These are phyloP conservation scores for Leccinum fallax DNA, from an alignment of 1,284 basidiomycete species.

Conservation along the genomic window DNA sequence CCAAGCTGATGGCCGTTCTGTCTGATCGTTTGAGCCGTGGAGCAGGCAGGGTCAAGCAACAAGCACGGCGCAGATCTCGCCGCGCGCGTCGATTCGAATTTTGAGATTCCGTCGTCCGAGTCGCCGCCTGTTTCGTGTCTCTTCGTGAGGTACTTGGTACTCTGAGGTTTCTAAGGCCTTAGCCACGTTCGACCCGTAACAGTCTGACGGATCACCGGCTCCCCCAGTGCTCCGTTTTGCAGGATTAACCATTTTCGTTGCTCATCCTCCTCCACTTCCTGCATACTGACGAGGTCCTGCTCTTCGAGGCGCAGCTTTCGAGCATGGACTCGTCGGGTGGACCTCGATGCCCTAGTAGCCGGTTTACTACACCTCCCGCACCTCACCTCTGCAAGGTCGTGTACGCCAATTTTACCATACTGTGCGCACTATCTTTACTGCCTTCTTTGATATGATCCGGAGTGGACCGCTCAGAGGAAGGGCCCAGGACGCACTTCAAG, in stretches of 20 bases:
- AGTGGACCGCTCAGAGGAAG: no score
- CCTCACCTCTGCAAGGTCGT: slow-evolving; percentile 44
- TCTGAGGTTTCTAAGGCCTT: slow-evolving; percentile 31
- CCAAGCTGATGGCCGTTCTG: slow-evolving; percentile 45
- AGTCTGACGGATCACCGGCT: not conserved
- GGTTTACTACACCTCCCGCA: slow-evolving; percentile 54
- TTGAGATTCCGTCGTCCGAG: slow-evolving; percentile 58
- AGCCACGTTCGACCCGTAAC: slow-evolving; percentile 26
- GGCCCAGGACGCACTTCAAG: no score
- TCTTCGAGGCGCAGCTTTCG: slow-evolving; percentile 47
- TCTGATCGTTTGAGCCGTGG: slow-evolving; percentile 11
- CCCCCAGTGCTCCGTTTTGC: slow-evolving; percentile 42
- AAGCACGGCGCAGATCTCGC: slow-evolving; percentile 60
- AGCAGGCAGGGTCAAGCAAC: slow-evolving; percentile 23
- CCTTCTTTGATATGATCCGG: no score
- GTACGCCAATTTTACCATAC: no score
- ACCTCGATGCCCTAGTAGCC: slow-evolving; percentile 57
- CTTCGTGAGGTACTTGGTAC: slow-evolving; percentile 51
- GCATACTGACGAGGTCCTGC: slow-evolving; percentile 82
- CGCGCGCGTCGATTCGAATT: slow-evolving; percentile 36
- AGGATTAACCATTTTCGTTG: slow-evolving; percentile 66
- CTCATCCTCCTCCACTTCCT: slow-evolving; percentile 81
- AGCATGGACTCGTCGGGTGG: slow-evolving; percentile 47
- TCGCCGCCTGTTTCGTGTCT: slow-evolving; percentile 61
- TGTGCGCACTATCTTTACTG: no score